Evolutionary conservation across 2,329 filamentous ascomycete genomes (phyloP).

Genomic region (Hymenoscyphus repandus): DNA sequence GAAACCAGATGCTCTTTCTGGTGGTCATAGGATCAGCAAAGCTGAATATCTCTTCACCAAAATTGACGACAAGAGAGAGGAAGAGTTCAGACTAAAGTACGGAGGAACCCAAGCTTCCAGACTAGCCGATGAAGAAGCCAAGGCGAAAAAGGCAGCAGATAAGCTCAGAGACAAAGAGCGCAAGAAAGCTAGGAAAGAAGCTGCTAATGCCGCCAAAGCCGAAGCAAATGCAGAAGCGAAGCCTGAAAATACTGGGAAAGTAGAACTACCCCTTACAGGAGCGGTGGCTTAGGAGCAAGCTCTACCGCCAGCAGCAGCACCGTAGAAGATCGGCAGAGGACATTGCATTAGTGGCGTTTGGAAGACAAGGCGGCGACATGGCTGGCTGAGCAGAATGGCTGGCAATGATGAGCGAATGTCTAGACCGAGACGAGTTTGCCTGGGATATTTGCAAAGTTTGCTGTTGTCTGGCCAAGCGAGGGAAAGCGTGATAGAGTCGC

Average conservation of each 20-base stretch:
- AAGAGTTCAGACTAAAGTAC: conserved; percentile 76
- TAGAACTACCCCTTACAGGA: conserved; percentile 26
- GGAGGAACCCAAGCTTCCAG: conserved; percentile 63
- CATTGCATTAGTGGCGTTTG: conserved; percentile 20
- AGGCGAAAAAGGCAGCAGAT: conserved; percentile 31
- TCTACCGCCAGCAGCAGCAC: conserved; percentile 29
- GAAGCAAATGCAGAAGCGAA: conserved; percentile 22
- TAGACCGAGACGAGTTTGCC: too few species aligned
- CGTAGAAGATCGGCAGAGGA: conserved; percentile 12
- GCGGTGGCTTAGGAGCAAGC: conserved; percentile 30
- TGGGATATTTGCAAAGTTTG: too few species aligned
- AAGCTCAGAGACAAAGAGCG: conserved; percentile 40
- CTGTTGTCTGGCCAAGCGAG: too few species aligned
- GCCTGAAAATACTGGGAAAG: conserved; percentile 19
- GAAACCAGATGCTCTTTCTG: conserved; percentile 53
- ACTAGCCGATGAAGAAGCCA: conserved; percentile 64
- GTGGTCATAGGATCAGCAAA: conserved; percentile 76
- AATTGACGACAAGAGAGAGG: conserved; percentile 76
- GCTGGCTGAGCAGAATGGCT: too few species aligned
- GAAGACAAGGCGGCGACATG: background rate
- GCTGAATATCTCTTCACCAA: conserved; percentile 74
- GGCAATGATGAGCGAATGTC: background rate
- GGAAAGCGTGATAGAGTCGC: too few species aligned
- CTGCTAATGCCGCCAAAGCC: conserved; percentile 9
- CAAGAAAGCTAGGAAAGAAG: conserved; percentile 39